Percentiles rank a stretch among this genome's conserved stretches.
Evolutionary conservation across 495 filamentous ascomycete genomes (phyloP).

Genomic region (Durotheca rogersii): DNA sequence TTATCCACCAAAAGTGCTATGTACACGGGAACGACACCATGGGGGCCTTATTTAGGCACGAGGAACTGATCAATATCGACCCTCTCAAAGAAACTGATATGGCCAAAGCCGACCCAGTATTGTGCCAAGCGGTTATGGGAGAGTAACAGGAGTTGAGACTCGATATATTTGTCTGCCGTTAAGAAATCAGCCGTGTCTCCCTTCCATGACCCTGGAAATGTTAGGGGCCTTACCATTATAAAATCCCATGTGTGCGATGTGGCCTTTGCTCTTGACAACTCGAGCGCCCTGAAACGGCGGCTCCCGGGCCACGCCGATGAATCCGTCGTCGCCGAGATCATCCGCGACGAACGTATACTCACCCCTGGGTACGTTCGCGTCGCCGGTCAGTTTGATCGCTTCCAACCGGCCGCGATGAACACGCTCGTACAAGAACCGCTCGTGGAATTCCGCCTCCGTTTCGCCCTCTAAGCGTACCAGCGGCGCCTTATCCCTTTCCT

Average conservation of each 20-base stretch:
- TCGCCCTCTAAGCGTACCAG: conserved; percentile 37
- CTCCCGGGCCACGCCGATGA: conserved; percentile 58
- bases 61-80: conserved; percentile 69
- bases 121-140: conserved; percentile 76
- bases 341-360: conserved; percentile 76
- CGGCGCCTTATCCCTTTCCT: conserved; percentile 32
- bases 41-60: conserved; percentile 31
- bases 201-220: not conserved
- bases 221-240: conserved; percentile 58
- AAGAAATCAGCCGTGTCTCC: conserved; percentile 3
- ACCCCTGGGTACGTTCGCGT: conserved; percentile 83
- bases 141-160: conserved; percentile 74
- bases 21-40: conserved; percentile 9
- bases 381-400: conserved; percentile 88
- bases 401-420: conserved; percentile 63
- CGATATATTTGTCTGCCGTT: conserved; percentile 69
- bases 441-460: conserved; percentile 42
- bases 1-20: conserved; percentile 3
- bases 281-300: conserved; percentile 69
- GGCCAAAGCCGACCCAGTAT: conserved; percentile 76
- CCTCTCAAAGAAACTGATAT: conserved; percentile 77
- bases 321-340: conserved; percentile 67
- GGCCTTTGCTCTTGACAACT: conserved; percentile 73
- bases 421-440: conserved; percentile 37
- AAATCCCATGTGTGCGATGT: conserved; percentile 73